Evolutionary conservation across 2,329 filamentous ascomycete species (phyloP).

Genomic region (Aureobasidium sp.): DNA sequence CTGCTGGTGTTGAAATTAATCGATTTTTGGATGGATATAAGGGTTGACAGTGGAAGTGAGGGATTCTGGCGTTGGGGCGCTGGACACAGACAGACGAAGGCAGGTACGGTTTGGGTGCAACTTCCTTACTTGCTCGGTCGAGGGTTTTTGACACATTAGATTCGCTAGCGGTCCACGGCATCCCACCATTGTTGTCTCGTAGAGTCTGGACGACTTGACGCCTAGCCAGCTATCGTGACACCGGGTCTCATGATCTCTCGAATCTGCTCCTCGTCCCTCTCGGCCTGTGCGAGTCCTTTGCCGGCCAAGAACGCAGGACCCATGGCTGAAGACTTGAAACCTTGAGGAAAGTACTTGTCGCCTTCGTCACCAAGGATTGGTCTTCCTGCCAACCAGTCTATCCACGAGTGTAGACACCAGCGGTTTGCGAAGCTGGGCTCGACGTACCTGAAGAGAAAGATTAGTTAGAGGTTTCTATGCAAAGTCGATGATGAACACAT

Average conservation of each 20-base stretch:
- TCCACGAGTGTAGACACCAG: constrained; percentile 51
- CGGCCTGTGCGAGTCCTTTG: constrained; percentile 31
- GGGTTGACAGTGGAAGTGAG: neutral
- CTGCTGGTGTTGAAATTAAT: neutral
- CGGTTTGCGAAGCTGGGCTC: constrained; percentile 52
- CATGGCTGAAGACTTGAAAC: constrained; percentile 51
- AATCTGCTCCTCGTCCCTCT: constrained; percentile 18
- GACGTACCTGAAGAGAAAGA: constrained; percentile 28
- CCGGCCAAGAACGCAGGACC: constrained; percentile 51
- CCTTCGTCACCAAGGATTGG: constrained; percentile 42
- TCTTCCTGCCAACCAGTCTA: constrained; percentile 38
- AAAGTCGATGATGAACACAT: constrained; percentile 24
- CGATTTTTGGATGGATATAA: neutral
- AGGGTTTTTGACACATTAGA: neutral
- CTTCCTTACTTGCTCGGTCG: neutral
- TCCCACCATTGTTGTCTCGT: neutral
- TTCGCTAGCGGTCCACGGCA: neutral
- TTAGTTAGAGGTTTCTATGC: neutral
- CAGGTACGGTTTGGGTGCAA: neutral
- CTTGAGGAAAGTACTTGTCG: constrained; percentile 40
- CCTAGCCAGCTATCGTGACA: neutral
- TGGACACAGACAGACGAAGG: neutral
- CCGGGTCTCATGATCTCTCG: neutral
- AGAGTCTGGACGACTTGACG: neutral
- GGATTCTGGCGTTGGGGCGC: neutral